Conservation (phyloP, 2,329 filamentous ascomycete species). For the Pezizomycotina sp. region DNA sequence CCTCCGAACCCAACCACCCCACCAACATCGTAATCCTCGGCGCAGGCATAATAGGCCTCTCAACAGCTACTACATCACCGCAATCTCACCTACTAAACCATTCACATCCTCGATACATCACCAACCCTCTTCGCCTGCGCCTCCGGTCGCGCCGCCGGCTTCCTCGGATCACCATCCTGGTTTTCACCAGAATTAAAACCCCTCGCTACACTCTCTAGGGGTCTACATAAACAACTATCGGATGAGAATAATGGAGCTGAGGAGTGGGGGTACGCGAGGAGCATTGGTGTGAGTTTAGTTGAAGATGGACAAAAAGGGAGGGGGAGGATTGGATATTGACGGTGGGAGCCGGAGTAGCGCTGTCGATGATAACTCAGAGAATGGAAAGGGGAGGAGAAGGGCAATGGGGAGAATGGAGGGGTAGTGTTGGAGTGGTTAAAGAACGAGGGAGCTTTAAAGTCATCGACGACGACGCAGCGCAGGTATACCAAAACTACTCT, state of each 20-base stretch:
- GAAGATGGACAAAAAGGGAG: conserved; percentile 24
- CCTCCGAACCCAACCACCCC: too few species aligned
- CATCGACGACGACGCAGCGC: conserved; percentile 28
- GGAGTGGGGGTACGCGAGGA: conserved; percentile 39
- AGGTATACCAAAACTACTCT: too few species aligned
- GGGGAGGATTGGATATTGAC: conserved; percentile 49
- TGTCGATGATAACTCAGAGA: conserved; percentile 30
- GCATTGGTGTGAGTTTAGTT: conserved; percentile 43
- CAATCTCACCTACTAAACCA: conserved; percentile 29
- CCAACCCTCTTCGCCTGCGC: conserved; percentile 52
- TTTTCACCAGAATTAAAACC: conserved; percentile 41
- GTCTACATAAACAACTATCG: conserved; percentile 49
- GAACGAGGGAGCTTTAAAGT: conserved; percentile 26
- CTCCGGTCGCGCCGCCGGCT: conserved; percentile 58
- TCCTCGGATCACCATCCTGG: conserved; percentile 59
- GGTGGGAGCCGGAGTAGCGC: conserved; percentile 46
- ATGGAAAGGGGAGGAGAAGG: too few species aligned
- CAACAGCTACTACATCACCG: conserved; percentile 37
- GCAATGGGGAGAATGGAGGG: too few species aligned
- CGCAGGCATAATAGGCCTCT: conserved; percentile 52
- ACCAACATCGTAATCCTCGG: conserved; percentile 54
- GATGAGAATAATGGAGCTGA: conserved; percentile 40
- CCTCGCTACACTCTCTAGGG: conserved; percentile 51
- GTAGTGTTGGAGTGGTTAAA: too few species aligned
- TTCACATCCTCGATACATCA: conserved; percentile 39